These are phyloP conservation scores for Citropsis articulata DNA, from an alignment of 345 rosid species.

Conservation along the genomic window DNA sequence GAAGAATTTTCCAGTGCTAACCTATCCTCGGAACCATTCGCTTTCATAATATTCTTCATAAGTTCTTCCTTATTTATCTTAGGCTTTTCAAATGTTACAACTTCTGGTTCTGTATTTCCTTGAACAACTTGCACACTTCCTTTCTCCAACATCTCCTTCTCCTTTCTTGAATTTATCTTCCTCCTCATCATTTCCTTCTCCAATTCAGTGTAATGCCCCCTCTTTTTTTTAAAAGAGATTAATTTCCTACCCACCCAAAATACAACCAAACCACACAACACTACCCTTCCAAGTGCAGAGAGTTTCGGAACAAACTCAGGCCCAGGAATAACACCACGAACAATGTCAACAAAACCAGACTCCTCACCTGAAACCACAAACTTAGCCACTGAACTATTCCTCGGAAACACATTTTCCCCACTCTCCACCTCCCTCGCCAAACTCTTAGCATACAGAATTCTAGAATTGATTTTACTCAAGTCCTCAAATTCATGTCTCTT, in stretches of 20 bases:
- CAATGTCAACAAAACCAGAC: slow-evolving; percentile 33
- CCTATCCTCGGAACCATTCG: slow-evolving; percentile 33
- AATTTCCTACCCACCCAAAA: slow-evolving; percentile 51
- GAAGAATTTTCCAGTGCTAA: slow-evolving; percentile 29
- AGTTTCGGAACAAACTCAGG: slow-evolving; percentile 41
- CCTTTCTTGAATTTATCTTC: slow-evolving; percentile 63
- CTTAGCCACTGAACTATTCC: slow-evolving; percentile 63
- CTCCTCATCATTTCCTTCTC: slow-evolving; percentile 95
- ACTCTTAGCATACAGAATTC: slow-evolving; percentile 43
- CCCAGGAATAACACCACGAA: slow-evolving; percentile 28
- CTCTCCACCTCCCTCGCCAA: slow-evolving; percentile 69
- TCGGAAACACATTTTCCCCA: slow-evolving; percentile 53
- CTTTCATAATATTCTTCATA: slow-evolving; percentile 45
- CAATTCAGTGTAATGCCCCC: slow-evolving; percentile 41
- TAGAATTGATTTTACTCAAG: slow-evolving; percentile 36
- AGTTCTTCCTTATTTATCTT: slow-evolving; percentile 57
- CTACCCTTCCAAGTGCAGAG: slow-evolving; percentile 42
- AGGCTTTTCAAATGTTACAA: slow-evolving; percentile 44
- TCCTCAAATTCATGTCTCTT: slow-evolving; percentile 30
- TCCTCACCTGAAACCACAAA: slow-evolving; percentile 45
- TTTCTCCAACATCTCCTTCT: slow-evolving; percentile 47
- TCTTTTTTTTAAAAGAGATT: slow-evolving; percentile 32
- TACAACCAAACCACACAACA: slow-evolving; percentile 49
- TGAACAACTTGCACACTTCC: slow-evolving; percentile 53
- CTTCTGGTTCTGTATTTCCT: slow-evolving; percentile 28